phyloP scores from a whole-genome alignment of 129 eudicot genomes.

The Helichrysum umbraculigerum region DNA sequence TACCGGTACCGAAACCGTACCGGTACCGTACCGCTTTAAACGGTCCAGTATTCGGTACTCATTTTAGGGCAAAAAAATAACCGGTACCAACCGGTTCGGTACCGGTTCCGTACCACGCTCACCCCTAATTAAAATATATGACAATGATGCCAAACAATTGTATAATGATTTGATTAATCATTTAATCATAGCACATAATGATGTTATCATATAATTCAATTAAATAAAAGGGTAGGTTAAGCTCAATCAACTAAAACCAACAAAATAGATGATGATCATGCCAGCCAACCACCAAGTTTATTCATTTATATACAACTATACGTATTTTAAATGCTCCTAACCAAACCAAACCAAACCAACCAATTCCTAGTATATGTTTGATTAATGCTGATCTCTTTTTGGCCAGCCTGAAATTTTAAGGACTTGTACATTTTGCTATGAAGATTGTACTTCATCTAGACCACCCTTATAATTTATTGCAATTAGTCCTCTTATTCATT shows the following conservation, averaged over 20 bases:
- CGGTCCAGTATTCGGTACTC: no score
- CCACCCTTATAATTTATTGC: slow-evolving; percentile 23
- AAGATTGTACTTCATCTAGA: slow-evolving; percentile 14
- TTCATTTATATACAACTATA: background rate
- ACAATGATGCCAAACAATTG: slow-evolving; percentile 12
- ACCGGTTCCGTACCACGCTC: no score
- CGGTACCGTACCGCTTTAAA: no score
- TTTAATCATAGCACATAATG: slow-evolving; percentile 9
- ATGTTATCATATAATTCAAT: slow-evolving; percentile 9
- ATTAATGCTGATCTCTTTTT: slow-evolving; percentile 12
- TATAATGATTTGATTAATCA: slow-evolving; percentile 17
- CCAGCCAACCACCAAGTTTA: slow-evolving; percentile 30
- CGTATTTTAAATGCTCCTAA: slow-evolving; percentile 26
- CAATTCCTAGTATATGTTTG: slow-evolving; percentile 13
- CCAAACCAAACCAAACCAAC: slow-evolving; percentile 31
- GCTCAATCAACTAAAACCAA: slow-evolving; percentile 10
- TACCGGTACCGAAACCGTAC: no score
- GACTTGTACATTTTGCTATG: slow-evolving; percentile 18
- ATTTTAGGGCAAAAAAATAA: no score
- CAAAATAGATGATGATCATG: slow-evolving; percentile 19
- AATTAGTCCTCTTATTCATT: slow-evolving; percentile 8
- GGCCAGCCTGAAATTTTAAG: slow-evolving; percentile 16
- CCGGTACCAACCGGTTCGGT: no score
- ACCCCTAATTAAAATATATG: no score
- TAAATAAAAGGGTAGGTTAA: slow-evolving; percentile 10